phyloP scores from a whole-genome alignment of 2,329 filamentous ascomycete genomes.

The Cladosporium sp. region DNA sequence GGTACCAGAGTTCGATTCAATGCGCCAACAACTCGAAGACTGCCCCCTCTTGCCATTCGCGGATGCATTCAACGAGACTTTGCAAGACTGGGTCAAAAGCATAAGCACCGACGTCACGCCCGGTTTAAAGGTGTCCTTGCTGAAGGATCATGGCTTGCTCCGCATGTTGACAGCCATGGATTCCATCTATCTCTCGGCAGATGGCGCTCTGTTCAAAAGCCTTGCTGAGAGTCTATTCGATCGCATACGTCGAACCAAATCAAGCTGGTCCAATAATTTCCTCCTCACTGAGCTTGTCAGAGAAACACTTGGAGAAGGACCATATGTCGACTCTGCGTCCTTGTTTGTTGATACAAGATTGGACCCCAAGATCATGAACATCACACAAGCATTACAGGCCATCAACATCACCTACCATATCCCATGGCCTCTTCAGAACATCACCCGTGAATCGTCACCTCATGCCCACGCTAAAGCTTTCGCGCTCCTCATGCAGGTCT shows the following conservation, averaged over 20 bases:
- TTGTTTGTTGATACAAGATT: slow-evolving; percentile 43
- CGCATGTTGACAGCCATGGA: slow-evolving; percentile 63
- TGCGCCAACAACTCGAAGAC: slow-evolving; percentile 1
- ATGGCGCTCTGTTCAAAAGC: slow-evolving; percentile 63
- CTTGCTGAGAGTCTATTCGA: slow-evolving; percentile 70
- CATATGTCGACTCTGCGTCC: slow-evolving; percentile 47
- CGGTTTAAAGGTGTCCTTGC: slow-evolving; percentile 62
- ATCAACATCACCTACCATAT: slow-evolving; percentile 28
- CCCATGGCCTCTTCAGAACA: slow-evolving; percentile 62
- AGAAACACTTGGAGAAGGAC: slow-evolving; percentile 62
- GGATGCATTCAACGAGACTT: slow-evolving; percentile 66
- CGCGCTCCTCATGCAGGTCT: slow-evolving; percentile 72
- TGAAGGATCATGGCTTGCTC: slow-evolving; percentile 64
- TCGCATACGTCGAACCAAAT: slow-evolving; percentile 59
- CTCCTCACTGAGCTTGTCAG: slow-evolving; percentile 73
- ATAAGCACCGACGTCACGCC: slow-evolving; percentile 68
- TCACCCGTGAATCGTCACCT: slow-evolving; percentile 64
- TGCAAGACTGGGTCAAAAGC: slow-evolving; percentile 71
- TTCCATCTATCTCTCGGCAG: slow-evolving; percentile 69
- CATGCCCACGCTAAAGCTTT: slow-evolving; percentile 67
- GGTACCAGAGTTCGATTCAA: background rate
- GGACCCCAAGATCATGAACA: slow-evolving; percentile 20
- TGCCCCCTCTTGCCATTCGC: slow-evolving; percentile 55
- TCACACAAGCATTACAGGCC: slow-evolving; percentile 14
- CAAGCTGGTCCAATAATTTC: slow-evolving; percentile 75